Evolutionary conservation across 176 grass and related monocot species (phyloP).

Genomic region (Eleusine coracana): DNA sequence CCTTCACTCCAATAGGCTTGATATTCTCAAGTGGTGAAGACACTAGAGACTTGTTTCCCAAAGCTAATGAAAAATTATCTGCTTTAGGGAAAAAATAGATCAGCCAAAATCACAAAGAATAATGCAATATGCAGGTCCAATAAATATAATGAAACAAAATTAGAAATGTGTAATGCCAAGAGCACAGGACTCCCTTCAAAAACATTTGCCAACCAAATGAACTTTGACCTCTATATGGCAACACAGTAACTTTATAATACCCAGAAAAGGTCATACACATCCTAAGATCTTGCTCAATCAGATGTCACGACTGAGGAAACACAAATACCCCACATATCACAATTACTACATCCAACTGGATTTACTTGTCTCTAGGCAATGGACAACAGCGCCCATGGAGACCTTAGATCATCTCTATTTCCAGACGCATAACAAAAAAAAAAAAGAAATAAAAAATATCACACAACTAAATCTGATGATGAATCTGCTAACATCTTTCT

Average conservation of each 20-base stretch:
- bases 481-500: not conserved
- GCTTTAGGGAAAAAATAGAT: slow-evolving; percentile 27
- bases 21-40: slow-evolving; percentile 53
- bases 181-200: not conserved
- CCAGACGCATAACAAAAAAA: not conserved
- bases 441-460: not conserved
- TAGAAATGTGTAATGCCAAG: slow-evolving; percentile 20
- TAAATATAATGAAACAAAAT: slow-evolving; percentile 31
- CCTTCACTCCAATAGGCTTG: slow-evolving; percentile 39
- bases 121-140: not conserved
- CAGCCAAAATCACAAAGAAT: slow-evolving; percentile 1
- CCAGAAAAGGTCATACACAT: slow-evolving; percentile 18
- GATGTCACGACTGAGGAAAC: slow-evolving; percentile 21
- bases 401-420: not conserved
- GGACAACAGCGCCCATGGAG: not conserved
- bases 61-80: slow-evolving; percentile 44
- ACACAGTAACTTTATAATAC: slow-evolving; percentile 30
- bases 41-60: slow-evolving; percentile 51
- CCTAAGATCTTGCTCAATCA: slow-evolving; percentile 25
- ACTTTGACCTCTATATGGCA: slow-evolving; percentile 34
- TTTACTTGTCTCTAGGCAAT: not conserved
- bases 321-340: slow-evolving; percentile 32
- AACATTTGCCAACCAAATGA: slow-evolving; percentile 34
- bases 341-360: not conserved
- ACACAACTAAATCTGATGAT: not conserved